Evolutionary conservation across 345 rosid genomes (phyloP), one percentile per base, ranked within the genome.

Genomic region (Citrus sp.): DNA sequence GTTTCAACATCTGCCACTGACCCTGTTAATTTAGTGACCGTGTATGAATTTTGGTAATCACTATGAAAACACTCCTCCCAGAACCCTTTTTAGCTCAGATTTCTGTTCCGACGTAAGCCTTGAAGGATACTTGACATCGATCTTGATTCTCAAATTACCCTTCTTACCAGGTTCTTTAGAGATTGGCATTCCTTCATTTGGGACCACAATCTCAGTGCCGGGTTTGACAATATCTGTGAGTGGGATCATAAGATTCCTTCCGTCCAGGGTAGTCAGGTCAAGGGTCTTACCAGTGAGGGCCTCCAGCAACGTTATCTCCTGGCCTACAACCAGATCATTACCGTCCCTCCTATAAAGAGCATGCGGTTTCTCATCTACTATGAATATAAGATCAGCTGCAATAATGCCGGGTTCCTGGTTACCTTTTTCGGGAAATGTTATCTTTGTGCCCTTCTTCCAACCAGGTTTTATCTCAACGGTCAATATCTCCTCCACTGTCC

Each of bases 371-470:
- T 95, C 99, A 75, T 92, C 95, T 37, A 95, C 80, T 58, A 95
- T 84, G 28, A 93, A 95, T 5, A 93, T 80, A 38, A 95, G 77
- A 85, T 95, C 98, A 3, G 99, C 90, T 5, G 98, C 94, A 72
- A 90, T 84, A 78, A 87, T 78, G 38, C 94, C 93, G 77, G 93
- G 92, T 84, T 88, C 98, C 83, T 92, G 92, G 75, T 92, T 93
- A 70, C 97, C 99, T 82, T 89, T 95, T 83, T 92, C 92, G 34
- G 92, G 92, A 68, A 95, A 93, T 61, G 97, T 95, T 61, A 95
- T 91, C 86, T 91, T 95, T 30, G 97, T 93, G 67, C 99, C 98
- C 86, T 87, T 93, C 90, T 95, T 93, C 99, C 99, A 95, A 66
- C 99, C 99, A 32, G 98, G 94, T 87, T 86, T 95, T 84, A 95